phyloP scores from a whole-genome alignment of 768 basidiomycete species.

The Cystobasidium ongulense region DNA sequence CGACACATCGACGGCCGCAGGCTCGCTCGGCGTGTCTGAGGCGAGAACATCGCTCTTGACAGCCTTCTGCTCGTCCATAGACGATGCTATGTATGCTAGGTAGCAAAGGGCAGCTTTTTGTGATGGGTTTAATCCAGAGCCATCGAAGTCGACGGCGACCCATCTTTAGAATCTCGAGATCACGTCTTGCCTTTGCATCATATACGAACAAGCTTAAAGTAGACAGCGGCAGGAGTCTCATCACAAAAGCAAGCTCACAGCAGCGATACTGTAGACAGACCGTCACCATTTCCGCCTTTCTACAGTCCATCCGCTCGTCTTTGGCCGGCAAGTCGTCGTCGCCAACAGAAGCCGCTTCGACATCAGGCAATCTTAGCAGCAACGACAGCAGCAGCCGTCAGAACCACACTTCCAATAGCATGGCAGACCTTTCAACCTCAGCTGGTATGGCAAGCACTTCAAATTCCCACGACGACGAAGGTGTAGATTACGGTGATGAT shows the following conservation, averaged over 20 bases:
- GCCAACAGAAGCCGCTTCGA: neutral
- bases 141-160: too few species aligned
- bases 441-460: neutral
- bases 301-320: constrained; percentile 1
- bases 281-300: constrained; percentile 9
- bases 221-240: too few species aligned
- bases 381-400: neutral
- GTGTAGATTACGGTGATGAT: constrained; percentile 26
- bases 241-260: too few species aligned
- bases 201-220: too few species aligned
- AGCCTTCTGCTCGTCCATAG: neutral
- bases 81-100: neutral
- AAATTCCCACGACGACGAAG: constrained; percentile 13
- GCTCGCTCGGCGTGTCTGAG: neutral
- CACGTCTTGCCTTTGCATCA: too few species aligned
- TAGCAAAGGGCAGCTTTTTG: neutral
- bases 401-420: neutral
- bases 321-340: neutral
- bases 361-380: constrained; percentile 2
- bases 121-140: neutral
- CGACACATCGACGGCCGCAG: neutral
- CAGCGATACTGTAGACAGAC: neutral
- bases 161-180: too few species aligned
- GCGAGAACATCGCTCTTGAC: neutral
- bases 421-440: neutral